These are phyloP conservation scores for Blastocystis sp. DNA, from an alignment of 352 stramenopile species.

Conservation along the genomic window DNA sequence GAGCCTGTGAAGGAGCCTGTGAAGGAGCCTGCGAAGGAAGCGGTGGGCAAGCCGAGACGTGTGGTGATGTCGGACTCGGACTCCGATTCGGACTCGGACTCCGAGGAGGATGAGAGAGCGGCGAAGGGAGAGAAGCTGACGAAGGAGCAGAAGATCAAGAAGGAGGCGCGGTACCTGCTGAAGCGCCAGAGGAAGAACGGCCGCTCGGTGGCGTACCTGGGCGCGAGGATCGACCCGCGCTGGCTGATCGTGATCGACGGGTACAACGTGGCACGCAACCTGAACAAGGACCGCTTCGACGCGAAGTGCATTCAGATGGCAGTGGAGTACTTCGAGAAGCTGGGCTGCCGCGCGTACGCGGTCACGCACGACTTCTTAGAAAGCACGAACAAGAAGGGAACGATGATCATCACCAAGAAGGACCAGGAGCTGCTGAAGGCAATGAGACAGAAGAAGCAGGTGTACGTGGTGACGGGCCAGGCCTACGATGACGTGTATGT, in stretches of 20 bases:
- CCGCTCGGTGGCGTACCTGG: too few species aligned
- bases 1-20: too few species aligned
- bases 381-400: conserved; percentile 71
- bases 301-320: not conserved
- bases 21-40: too few species aligned
- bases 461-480: conserved; percentile 73
- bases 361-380: conserved; percentile 75
- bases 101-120: not conserved
- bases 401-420: not conserved
- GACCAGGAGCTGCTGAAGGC: not conserved
- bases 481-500: conserved; percentile 83
- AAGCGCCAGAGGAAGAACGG: not conserved
- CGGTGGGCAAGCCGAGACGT: too few species aligned
- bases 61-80: not conserved
- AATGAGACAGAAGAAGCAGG: not conserved
- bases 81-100: not conserved
- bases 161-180: not conserved
- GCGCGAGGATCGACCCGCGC: not conserved
- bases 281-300: not conserved
- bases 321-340: not conserved
- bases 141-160: not conserved
- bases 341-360: not conserved
- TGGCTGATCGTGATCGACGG: not conserved
- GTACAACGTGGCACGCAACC: not conserved
- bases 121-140: not conserved